phyloP scores from a whole-genome alignment of 1,284 basidiomycete genomes.

The Rhodotorula sp. region DNA sequence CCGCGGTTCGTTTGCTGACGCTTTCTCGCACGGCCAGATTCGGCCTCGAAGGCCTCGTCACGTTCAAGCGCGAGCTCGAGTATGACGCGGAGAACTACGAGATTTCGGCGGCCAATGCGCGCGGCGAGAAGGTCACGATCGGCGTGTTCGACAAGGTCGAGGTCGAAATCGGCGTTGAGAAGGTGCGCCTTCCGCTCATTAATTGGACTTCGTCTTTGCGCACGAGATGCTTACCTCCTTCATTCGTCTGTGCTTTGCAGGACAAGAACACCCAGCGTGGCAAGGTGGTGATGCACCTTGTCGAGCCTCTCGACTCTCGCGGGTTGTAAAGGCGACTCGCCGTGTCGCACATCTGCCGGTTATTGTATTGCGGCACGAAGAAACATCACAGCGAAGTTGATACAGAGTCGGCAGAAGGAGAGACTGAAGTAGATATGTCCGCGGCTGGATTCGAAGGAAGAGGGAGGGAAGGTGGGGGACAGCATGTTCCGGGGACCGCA shows the following conservation, averaged over 20 bases:
- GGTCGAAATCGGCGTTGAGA: constrained; percentile 88
- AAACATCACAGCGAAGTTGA: no score
- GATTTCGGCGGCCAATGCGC: constrained; percentile 64
- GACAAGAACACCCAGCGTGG: constrained; percentile 92
- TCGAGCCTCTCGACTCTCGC: constrained; percentile 57
- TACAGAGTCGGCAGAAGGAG: no score
- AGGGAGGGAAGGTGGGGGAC: no score
- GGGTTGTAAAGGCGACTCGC: background rate
- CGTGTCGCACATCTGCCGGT: no score
- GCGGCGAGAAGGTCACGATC: constrained; percentile 60
- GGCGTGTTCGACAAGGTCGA: constrained; percentile 84
- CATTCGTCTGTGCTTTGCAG: constrained; percentile 31
- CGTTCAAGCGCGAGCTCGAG: constrained; percentile 81
- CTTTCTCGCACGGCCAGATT: constrained; percentile 59
- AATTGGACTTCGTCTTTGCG: background rate
- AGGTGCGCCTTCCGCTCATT: constrained; percentile 49
- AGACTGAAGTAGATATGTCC: no score
- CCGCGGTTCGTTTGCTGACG: background rate
- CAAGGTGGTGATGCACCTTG: constrained; percentile 82
- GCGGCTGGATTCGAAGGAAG: no score
- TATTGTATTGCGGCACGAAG: no score
- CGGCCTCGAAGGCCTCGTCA: constrained; percentile 90
- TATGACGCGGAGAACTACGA: constrained; percentile 92
- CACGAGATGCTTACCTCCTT: background rate
- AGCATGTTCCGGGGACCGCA: no score